phyloP scores from a whole-genome alignment of 1,284 basidiomycete genomes.

The Ustilago curta region DNA sequence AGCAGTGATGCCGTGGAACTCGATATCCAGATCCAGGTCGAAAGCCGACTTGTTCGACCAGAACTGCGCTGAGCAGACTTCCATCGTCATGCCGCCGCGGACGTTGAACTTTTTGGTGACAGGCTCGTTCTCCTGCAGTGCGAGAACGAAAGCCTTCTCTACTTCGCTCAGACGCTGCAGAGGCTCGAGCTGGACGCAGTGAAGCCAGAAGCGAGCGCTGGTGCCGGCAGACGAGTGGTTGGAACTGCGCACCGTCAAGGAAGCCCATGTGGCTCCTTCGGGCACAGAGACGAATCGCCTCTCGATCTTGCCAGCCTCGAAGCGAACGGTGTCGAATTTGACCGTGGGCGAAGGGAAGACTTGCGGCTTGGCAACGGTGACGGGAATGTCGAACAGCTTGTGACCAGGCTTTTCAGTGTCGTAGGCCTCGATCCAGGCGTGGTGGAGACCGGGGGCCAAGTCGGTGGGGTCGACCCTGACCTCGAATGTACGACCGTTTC shows the following conservation, averaged over 20 bases:
- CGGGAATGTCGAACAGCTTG: constrained; percentile 67
- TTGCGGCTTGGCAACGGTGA: constrained; percentile 69
- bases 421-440: constrained; percentile 63
- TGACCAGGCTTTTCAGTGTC: constrained; percentile 62
- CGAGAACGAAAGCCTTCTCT: constrained; percentile 66
- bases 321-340: constrained; percentile 46
- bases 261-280: constrained; percentile 69
- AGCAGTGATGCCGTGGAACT: constrained; percentile 68
- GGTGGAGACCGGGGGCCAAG: constrained; percentile 66
- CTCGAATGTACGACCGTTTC: constrained; percentile 69
- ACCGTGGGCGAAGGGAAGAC: constrained; percentile 54
- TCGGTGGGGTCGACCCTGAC: constrained; percentile 67
- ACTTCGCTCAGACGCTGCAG: constrained; percentile 63
- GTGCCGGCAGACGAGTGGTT: constrained; percentile 61
- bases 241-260: constrained; percentile 62
- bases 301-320: constrained; percentile 64
- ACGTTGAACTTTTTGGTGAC: constrained; percentile 66
- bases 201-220: constrained; percentile 68
- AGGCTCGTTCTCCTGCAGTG: constrained; percentile 67
- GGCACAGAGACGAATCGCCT: constrained; percentile 68
- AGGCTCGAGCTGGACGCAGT: constrained; percentile 68
- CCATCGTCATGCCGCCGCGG: constrained; percentile 67
- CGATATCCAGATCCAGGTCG: constrained; percentile 66
- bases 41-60: constrained; percentile 66
- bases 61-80: constrained; percentile 69